Evolutionary conservation across 208 protist genomes (phyloP).

Genomic region (Wallacemonas collosoma): DNA sequence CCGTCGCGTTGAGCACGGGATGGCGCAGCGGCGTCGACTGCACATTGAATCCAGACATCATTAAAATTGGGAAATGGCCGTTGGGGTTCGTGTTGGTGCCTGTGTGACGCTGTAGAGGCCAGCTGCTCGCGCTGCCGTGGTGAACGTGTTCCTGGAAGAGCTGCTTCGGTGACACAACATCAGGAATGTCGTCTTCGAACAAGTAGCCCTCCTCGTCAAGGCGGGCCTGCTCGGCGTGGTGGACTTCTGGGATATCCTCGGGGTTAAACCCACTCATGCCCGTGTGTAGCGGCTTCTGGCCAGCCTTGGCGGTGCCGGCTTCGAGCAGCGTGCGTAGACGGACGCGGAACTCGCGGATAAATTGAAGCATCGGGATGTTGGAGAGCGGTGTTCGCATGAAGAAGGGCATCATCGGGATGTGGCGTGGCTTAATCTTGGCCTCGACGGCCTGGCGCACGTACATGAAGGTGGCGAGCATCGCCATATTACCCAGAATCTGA

Average conservation of each 20-base stretch:
- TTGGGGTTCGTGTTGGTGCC: conserved; percentile 45
- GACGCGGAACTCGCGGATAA: conserved; percentile 75
- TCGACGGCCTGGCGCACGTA: conserved; percentile 79
- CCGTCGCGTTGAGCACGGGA: conserved; percentile 35
- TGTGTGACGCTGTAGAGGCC: background rate
- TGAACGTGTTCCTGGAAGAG: conserved; percentile 33
- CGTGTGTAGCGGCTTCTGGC: conserved; percentile 32
- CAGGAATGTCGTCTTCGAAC: conserved; percentile 75
- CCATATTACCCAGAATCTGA: conserved; percentile 79
- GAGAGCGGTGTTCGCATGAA: conserved; percentile 64
- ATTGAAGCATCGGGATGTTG: conserved; percentile 81
- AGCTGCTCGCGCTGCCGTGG: conserved; percentile 21
- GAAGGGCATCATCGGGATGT: conserved; percentile 67
- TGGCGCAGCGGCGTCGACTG: conserved; percentile 54
- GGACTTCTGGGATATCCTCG: conserved; percentile 28
- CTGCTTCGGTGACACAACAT: conserved; percentile 21
- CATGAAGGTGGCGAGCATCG: conserved; percentile 76
- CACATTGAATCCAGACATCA: conserved; percentile 79
- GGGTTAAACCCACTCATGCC: conserved; percentile 45
- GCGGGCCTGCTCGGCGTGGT: conserved; percentile 34
- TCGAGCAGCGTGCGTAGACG: conserved; percentile 61
- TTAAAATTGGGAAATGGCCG: conserved; percentile 52
- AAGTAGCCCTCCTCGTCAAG: conserved; percentile 50
- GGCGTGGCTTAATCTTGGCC: conserved; percentile 43
- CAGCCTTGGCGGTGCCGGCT: conserved; percentile 52